Evolutionary conservation across 75 land plant species (phyloP).

Genomic region (Isoetes taiwanensis): DNA sequence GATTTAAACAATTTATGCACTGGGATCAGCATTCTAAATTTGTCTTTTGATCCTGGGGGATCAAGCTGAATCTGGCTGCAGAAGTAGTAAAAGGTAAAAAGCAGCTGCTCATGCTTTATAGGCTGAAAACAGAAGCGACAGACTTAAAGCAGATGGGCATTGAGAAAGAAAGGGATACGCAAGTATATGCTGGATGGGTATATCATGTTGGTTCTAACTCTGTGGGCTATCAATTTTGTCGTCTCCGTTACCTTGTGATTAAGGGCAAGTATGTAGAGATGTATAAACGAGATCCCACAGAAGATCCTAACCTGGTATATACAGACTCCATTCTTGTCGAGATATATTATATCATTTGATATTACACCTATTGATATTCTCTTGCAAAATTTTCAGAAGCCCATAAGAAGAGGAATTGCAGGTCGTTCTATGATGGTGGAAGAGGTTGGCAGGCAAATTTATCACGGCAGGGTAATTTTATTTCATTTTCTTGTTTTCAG

Average conservation of each 20-base stretch:
- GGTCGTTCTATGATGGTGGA: slow-evolving; percentile 68
- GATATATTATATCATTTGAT: too few relatives aligned
- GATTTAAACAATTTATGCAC: too few relatives aligned
- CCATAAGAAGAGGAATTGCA: slow-evolving; percentile 66
- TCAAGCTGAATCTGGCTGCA: too few relatives aligned
- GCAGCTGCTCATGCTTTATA: too few relatives aligned
- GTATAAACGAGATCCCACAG: slow-evolving; percentile 68
- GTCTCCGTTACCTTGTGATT: slow-evolving; percentile 53
- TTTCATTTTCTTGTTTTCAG: neutral
- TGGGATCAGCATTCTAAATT: too few relatives aligned
- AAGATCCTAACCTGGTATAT: slow-evolving; percentile 44
- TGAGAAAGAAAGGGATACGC: slow-evolving; percentile 7
- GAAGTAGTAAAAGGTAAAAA: too few relatives aligned
- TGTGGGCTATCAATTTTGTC: slow-evolving; percentile 75
- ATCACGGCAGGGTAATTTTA: slow-evolving; percentile 45
- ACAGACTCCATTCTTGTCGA: too few relatives aligned
- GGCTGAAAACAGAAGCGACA: too few relatives aligned
- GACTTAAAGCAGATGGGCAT: too few relatives aligned
- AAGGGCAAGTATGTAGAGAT: slow-evolving; percentile 62
- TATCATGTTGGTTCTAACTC: slow-evolving; percentile 74
- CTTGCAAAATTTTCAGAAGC: slow-evolving; percentile 61
- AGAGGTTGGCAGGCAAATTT: slow-evolving; percentile 62
- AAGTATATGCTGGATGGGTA: slow-evolving; percentile 73
- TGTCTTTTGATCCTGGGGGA: too few relatives aligned
- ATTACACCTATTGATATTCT: too few relatives aligned